Conservation (phyloP, 2,329 filamentous ascomycete species). For the Pseudogymnoascus sp. region DNA sequence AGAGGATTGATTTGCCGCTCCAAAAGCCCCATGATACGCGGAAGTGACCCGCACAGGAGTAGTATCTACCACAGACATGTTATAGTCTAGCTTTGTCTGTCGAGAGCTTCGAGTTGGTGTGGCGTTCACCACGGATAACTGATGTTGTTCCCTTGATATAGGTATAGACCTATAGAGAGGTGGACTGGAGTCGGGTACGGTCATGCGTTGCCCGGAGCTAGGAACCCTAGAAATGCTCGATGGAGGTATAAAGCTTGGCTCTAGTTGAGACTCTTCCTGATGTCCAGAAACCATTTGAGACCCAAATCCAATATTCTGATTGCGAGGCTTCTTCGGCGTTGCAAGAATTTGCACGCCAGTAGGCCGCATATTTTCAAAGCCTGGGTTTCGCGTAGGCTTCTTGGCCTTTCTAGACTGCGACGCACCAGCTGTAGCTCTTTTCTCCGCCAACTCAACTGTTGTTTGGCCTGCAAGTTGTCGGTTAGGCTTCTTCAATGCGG, state of each 20-base stretch:
- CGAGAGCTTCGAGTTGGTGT: not conserved
- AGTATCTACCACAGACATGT: not conserved
- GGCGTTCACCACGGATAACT: slow-evolving; percentile 16
- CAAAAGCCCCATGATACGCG: not conserved
- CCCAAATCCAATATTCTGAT: slow-evolving; percentile 20
- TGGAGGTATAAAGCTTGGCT: slow-evolving; percentile 16
- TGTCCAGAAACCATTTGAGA: slow-evolving; percentile 14
- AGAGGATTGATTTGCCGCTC: not conserved
- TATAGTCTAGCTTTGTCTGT: not conserved
- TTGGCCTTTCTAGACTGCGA: slow-evolving; percentile 43
- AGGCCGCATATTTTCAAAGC: slow-evolving; percentile 19
- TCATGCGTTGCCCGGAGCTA: slow-evolving; percentile 17
- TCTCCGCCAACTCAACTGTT: slow-evolving; percentile 59
- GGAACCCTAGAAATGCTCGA: slow-evolving; percentile 24
- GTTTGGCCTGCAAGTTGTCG: slow-evolving; percentile 59
- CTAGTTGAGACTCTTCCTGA: slow-evolving; percentile 13
- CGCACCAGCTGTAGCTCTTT: slow-evolving; percentile 41
- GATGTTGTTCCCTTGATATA: slow-evolving; percentile 1
- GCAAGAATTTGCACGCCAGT: slow-evolving; percentile 26
- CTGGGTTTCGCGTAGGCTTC: slow-evolving; percentile 37
- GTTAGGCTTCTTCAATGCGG: slow-evolving; percentile 66
- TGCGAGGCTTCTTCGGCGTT: slow-evolving; percentile 26
- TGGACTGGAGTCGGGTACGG: not conserved
- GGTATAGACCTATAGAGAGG: not conserved
- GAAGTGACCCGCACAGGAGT: not conserved